phyloP scores from a whole-genome alignment of 106 monocot species.

The Dioscorea zingiberensis region DNA sequence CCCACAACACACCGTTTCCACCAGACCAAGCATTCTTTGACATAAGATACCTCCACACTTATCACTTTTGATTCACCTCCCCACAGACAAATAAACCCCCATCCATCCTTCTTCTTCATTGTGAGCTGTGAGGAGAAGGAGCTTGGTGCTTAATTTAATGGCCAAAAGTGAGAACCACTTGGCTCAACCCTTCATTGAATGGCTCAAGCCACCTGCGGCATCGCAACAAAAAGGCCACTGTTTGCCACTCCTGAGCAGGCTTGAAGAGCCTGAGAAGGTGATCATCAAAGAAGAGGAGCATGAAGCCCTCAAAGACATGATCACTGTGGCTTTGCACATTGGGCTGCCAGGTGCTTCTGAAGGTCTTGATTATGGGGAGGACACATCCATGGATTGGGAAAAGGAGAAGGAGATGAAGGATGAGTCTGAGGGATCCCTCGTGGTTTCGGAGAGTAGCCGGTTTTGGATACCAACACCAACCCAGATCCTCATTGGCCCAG shows the following conservation, averaged over 20 bases:
- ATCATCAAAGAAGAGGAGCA: slow-evolving; percentile 17
- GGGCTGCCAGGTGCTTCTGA: slow-evolving; percentile 24
- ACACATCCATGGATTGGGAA: no score
- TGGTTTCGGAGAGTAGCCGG: slow-evolving; percentile 7
- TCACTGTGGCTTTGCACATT: slow-evolving; percentile 30
- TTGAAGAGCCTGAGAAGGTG: slow-evolving; percentile 19
- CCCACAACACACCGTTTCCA: no score
- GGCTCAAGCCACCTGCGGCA: slow-evolving; percentile 25
- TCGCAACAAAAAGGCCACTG: slow-evolving; percentile 6
- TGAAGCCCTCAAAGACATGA: not conserved
- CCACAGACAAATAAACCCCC: no score
- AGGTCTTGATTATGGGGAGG: no score
- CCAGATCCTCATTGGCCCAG: slow-evolving; percentile 66
- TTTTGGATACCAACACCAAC: slow-evolving; percentile 74
- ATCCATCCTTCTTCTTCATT: no score
- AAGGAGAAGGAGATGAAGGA: no score
- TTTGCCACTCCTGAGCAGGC: slow-evolving; percentile 41
- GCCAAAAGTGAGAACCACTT: slow-evolving; percentile 14
- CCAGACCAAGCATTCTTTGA: no score
- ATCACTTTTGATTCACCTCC: no score
- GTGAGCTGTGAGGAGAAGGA: no score
- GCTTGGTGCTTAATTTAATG: no score
- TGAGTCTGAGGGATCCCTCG: no score
- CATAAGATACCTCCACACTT: no score
- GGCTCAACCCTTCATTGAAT: slow-evolving; percentile 8